Conservation (phyloP, 805 yeast genomes). For the Starmerella stigmatis region DNA sequence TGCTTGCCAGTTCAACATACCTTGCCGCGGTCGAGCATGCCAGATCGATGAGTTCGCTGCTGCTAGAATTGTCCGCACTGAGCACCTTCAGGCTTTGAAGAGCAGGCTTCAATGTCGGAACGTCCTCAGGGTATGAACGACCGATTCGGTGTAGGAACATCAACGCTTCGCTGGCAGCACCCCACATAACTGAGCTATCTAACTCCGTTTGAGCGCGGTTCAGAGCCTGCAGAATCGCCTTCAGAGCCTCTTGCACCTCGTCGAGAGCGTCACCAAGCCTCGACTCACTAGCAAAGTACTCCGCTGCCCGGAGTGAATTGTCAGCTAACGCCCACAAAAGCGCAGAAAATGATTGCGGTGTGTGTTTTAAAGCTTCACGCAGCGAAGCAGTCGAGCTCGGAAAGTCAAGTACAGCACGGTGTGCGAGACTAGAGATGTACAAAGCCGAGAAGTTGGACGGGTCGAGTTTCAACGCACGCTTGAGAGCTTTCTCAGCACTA, state of each 20-base stretch:
- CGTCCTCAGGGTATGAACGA: neutral
- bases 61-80: neutral
- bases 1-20: conserved; percentile 8
- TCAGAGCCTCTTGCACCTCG: conserved; percentile 39
- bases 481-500: conserved; percentile 76
- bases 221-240: conserved; percentile 33
- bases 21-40: conserved; percentile 4
- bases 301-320: conserved; percentile 35
- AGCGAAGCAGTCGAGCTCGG: conserved; percentile 46
- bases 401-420: conserved; percentile 54
- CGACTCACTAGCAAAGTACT: conserved; percentile 45
- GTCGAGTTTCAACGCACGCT: conserved; percentile 47
- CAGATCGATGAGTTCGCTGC: neutral
- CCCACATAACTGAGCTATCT: conserved; percentile 8
- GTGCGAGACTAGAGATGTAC: conserved; percentile 58
- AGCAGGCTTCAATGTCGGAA: neutral
- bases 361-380: conserved; percentile 21
- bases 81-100: neutral
- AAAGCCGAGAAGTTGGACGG: conserved; percentile 49
- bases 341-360: conserved; percentile 34
- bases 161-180: conserved; percentile 5
- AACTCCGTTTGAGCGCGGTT: neutral
- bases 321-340: conserved; percentile 45
- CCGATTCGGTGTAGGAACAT: neutral
- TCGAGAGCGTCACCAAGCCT: conserved; percentile 56